These are phyloP conservation scores for Exobasidium rhododendri DNA, from an alignment of 1,284 basidiomycete genomes.

Conservation along the genomic window DNA sequence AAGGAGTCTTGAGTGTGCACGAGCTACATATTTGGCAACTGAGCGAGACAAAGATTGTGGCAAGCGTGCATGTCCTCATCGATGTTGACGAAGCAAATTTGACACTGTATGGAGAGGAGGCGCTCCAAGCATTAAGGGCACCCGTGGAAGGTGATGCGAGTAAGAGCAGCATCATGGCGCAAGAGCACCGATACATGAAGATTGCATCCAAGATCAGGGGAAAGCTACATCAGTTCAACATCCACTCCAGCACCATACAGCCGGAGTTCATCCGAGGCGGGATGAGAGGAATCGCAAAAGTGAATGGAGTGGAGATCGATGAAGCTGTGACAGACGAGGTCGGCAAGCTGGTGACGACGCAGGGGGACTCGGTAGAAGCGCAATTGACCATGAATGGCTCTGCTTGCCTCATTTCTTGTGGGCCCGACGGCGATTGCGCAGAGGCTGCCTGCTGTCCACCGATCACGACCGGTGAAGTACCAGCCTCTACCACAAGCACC, in stretches of 20 bases:
- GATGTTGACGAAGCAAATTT: constrained; percentile 56
- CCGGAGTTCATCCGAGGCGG: constrained; percentile 52
- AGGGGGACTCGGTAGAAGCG: constrained; percentile 42
- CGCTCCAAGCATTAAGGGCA: constrained; percentile 58
- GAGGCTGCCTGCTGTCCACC: constrained; percentile 47
- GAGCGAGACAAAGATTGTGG: constrained; percentile 82
- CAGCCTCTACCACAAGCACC: neutral
- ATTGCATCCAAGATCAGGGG: constrained; percentile 79
- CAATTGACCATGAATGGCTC: constrained; percentile 39
- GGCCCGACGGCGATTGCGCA: constrained; percentile 37
- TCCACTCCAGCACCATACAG: constrained; percentile 68
- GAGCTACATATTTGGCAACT: constrained; percentile 91
- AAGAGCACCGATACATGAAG: constrained; percentile 72
- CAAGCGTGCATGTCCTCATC: constrained; percentile 90
- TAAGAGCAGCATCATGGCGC: constrained; percentile 43
- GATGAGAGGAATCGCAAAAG: constrained; percentile 40
- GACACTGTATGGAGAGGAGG: neutral
- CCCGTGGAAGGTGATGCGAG: neutral
- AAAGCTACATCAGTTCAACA: constrained; percentile 80
- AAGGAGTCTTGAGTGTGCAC: constrained; percentile 87
- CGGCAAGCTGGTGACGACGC: constrained; percentile 37
- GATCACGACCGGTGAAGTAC: neutral
- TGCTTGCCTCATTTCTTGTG: constrained; percentile 47
- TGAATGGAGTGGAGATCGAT: constrained; percentile 42
- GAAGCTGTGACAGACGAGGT: constrained; percentile 29